phyloP scores from a whole-genome alignment of 2,329 filamentous ascomycete genomes.

The Stenocarpella maydis region DNA sequence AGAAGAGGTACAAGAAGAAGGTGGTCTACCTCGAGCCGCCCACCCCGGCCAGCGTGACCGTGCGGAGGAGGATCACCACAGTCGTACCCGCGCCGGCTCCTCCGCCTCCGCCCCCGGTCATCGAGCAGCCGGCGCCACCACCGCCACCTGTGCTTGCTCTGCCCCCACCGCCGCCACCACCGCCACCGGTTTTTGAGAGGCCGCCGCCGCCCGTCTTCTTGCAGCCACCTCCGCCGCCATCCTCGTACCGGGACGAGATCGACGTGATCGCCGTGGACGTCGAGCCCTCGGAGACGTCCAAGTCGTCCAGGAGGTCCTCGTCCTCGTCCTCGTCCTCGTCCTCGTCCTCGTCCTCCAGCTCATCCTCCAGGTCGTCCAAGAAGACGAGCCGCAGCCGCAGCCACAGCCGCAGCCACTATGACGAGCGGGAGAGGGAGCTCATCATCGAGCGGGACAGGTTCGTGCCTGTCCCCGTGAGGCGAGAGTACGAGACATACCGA shows the following conservation, averaged over 20 bases:
- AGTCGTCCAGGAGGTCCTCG: conserved; percentile 18
- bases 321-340: conserved; percentile 29
- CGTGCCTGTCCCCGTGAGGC: conserved; percentile 52
- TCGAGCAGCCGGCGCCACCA: conserved; percentile 33
- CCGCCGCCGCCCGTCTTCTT: conserved; percentile 37
- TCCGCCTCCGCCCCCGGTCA: conserved; percentile 41
- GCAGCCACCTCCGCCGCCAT: conserved; percentile 36
- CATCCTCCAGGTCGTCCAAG: conserved; percentile 28
- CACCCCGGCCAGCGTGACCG: conserved; percentile 48
- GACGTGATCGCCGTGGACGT: conserved; percentile 43
- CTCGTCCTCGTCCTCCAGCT: conserved; percentile 26
- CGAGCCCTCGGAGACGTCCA: conserved; percentile 37
- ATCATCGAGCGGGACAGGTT: conserved; percentile 61
- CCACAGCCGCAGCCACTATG: conserved; percentile 35
- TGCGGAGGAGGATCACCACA: conserved; percentile 49
- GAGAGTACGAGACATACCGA: conserved; percentile 58
- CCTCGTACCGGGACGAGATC: conserved; percentile 39
- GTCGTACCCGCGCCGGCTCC: conserved; percentile 47
- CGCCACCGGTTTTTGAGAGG: conserved; percentile 36
- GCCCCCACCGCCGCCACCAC: conserved; percentile 37
- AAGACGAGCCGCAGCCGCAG: conserved; percentile 39
- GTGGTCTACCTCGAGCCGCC: conserved; percentile 53
- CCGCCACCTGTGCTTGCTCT: conserved; percentile 37
- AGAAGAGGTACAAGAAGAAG: conserved; percentile 47
- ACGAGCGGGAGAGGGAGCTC: conserved; percentile 50